Base-by-base conservation (phyloP, 192 early-diverging fungal species). In the Paraglomus occultum region DNA sequence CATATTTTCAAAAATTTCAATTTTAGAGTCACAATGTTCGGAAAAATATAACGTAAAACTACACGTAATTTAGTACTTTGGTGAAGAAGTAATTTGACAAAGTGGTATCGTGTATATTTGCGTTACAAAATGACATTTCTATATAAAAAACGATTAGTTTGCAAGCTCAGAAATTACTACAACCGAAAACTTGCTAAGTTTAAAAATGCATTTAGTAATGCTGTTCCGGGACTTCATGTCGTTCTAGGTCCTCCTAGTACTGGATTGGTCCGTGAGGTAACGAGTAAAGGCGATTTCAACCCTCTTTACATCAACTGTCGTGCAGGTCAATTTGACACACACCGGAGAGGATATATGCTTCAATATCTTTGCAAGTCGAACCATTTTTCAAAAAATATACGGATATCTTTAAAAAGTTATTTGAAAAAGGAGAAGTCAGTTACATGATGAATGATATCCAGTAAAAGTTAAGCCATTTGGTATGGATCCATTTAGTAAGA, bases 221-320 rank as follows among this genome's bases (percentile, higher is more conserved):
- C 7, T 9, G 8, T n/a, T 0, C 60, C 17, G 8, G 6, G 45
- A 4, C 44, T 63, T 47, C 60, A 63, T 63, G 20, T 46, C n/a
- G 18, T 63, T 46, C 20, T 63, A 63, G 60, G 45, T 2, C 60
- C 60, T 63, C 45, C 60, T 63, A 63, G 60, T 15, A 20, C 60
- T 47, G 60, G 45, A 3, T 18, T 63, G 8, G 3, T 63, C 20
- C 44, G 15, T 22, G 6, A 62, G n/a, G n/a, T 62, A 62, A 62
- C 17, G 60, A 62, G 44, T 63, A 48, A 44, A 63, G 60, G n/a
- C 18, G 17, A 63, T n/a, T 62, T 62, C n/a, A 62, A 62, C 60
- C 60, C 60, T 48, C 14, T 63, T 63, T 63, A 18, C 18, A 63
- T 63, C 45, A 23, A 63, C 43, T 63, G 45, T 8, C 20, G 45